Base-by-base conservation (phyloP, 306 rosid genomes). In the Chamaecrista fasciculata region DNA sequence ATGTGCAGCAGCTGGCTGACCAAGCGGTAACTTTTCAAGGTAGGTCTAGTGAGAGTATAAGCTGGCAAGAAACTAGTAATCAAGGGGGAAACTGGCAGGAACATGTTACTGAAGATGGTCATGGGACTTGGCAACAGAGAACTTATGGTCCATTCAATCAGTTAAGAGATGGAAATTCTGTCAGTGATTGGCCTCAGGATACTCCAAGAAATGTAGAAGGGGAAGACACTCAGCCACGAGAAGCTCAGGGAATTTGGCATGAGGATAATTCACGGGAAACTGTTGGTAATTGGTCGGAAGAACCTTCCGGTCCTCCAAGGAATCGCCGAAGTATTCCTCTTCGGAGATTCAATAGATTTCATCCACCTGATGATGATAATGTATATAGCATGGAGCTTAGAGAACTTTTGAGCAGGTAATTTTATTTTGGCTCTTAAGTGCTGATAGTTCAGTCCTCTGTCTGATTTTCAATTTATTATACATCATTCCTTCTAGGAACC, bases 301-400 rank as follows among this genome's bases (percentile, higher is more conserved):
- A 85, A 79, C 86, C 93, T 72, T 84, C 97, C 40, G 95, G 70
- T 53, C 86, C 86, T 24, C 70, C 87, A 25, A 91, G 97, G 83
- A 86, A 69, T 87, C 95, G 87, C 6, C 96, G 90, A 20, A 79
- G 88, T 34, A 83, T 83, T 75, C 89, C 92, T 14, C 31, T 87
- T 47, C 72, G 99, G 83, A 87, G 99, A 78, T 75, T 87, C 61
- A 91, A 81, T 66, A 84, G 95, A 82, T 95, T 95, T 82, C 96
- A 91, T 73, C 99, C 96, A 5, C 97, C 99, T 52, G 99, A 91
- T 69, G 99, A 91, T 76, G 99, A 91, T 76, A 95, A 89, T 26
- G 99, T 95, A 69, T 95, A 95, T 75, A 95, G 99, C 59, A 95
- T 95, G 99, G 99, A 95, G 76, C 97, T 95, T 51, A 86, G 99